phyloP scores from a whole-genome alignment of 2,329 filamentous ascomycete genomes.

The Penicillium sp. region DNA sequence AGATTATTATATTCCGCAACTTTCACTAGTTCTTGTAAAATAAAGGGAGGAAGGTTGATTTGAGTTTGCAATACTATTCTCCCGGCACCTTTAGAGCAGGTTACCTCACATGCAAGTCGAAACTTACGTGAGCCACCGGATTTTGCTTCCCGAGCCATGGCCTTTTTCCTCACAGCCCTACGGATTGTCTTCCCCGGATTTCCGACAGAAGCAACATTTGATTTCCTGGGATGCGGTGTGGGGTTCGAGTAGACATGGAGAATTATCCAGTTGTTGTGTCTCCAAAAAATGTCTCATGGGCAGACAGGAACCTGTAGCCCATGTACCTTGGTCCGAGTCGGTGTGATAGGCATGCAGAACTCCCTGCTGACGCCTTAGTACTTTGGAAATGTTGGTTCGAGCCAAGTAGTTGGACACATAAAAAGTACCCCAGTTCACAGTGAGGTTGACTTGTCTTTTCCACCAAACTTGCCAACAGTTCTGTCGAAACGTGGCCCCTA shows the following conservation, averaged over 20 bases:
- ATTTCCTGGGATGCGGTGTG: neutral
- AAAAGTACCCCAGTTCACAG: neutral
- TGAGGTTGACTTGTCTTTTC: neutral
- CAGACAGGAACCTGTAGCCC: neutral
- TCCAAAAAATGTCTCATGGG: conserved; percentile 4
- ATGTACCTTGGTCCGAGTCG: neutral
- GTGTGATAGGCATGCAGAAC: conserved; percentile 13
- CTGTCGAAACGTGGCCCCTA: neutral
- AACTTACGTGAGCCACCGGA: conserved; percentile 12
- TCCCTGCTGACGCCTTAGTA: neutral
- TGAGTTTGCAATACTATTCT: neutral
- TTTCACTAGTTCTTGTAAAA: neutral
- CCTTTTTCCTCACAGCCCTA: neutral
- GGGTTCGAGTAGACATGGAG: neutral
- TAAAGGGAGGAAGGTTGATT: neutral
- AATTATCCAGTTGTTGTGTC: neutral
- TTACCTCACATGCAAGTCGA: neutral
- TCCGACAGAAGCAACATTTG: neutral
- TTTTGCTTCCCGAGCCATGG: conserved; percentile 22
- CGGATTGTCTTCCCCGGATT: conserved; percentile 18
- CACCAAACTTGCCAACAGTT: neutral
- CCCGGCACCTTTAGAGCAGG: neutral
- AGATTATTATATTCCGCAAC: neutral
- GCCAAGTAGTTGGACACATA: neutral
- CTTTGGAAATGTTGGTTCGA: neutral